Evolutionary conservation across 1,284 basidiomycete genomes (phyloP), one percentile per base, ranked within the genome.

Genomic region (Cryptococcus sp.): DNA sequence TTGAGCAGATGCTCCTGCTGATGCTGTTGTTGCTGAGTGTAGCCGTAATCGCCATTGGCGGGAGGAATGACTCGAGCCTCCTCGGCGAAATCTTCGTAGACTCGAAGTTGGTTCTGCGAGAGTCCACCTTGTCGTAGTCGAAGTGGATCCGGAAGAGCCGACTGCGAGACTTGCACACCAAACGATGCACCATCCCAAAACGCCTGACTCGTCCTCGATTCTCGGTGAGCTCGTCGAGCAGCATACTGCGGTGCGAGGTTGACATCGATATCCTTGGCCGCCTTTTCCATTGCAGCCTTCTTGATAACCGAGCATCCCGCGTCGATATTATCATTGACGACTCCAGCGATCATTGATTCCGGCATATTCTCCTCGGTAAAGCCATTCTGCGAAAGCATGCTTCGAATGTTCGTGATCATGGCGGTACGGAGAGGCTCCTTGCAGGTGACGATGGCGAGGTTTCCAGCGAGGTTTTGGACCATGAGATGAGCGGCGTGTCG

Each of bases 241-340:
- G 90, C 85, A 65, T 92, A 97, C 11, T 91, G 86, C 25, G 80
- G 66, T 4, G 82, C 79, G 52, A 99, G 87, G 31, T 83, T 84
- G 58, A 94, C 91, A 66, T 99, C 95, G 18, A 97, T 87, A 64
- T 98, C 95, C n/a, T 84, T 80, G 44, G 91, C 81, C 1, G 93
- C 93, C 59, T 92, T 85, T 64, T 98, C 93, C 87, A 97, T 97
- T 1, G 95, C 95, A 7, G 93, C 93, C 69, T 90, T 94, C 74
- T 97, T 93, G 56, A 99, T 92, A 6, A 93, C 88, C 48, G 83
- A 81, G 69, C 94, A 97, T 16, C 94, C 94, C 45, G 92, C 78
- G 50, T 98, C 93, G 53, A 97, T 78, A 65, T 99, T 98, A 65
- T 97, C 93, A 58, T 85, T 82, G 33, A 94, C 90, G 41, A 98